Conservation (phyloP, 208 protist genomes). For the Acanthamoeba culbertsoni region DNA sequence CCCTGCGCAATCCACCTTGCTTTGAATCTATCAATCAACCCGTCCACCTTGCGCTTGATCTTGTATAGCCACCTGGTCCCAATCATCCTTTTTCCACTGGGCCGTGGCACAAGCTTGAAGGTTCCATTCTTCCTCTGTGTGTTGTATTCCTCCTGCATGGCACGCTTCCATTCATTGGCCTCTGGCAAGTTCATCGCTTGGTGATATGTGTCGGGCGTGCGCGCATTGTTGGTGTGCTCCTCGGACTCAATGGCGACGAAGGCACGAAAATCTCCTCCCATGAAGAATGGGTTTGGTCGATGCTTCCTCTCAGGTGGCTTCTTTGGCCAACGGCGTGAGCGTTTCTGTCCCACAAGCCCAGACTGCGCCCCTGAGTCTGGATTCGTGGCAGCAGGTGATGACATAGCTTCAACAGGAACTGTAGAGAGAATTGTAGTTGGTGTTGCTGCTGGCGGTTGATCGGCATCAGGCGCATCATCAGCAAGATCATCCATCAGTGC, state of each 20-base stretch:
- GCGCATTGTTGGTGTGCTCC: neutral
- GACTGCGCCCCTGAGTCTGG: too few relatives aligned
- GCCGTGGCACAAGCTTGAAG: neutral
- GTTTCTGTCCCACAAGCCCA: too few relatives aligned
- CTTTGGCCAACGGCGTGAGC: too few relatives aligned
- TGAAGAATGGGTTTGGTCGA: neutral
- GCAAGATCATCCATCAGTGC: too few relatives aligned
- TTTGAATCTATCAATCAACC: neutral
- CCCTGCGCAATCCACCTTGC: neutral
- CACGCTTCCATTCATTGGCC: too few relatives aligned
- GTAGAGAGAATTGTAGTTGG: too few relatives aligned
- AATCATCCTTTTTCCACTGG: neutral
- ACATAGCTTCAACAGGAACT: too few relatives aligned
- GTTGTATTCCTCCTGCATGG: too few relatives aligned
- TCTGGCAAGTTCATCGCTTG: neutral
- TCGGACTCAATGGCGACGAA: neutral
- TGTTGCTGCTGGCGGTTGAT: too few relatives aligned
- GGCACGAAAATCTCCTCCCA: neutral
- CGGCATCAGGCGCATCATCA: too few relatives aligned
- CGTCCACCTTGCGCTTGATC: neutral
- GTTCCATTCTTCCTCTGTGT: neutral
- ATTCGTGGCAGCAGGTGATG: too few relatives aligned
- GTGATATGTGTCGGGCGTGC: neutral
- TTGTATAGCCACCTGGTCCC: neutral
- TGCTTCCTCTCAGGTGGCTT: neutral